These are phyloP conservation scores for Ambispora gerdemannii DNA, from an alignment of 192 early-diverging fungal genomes.

Conservation along the genomic window DNA sequence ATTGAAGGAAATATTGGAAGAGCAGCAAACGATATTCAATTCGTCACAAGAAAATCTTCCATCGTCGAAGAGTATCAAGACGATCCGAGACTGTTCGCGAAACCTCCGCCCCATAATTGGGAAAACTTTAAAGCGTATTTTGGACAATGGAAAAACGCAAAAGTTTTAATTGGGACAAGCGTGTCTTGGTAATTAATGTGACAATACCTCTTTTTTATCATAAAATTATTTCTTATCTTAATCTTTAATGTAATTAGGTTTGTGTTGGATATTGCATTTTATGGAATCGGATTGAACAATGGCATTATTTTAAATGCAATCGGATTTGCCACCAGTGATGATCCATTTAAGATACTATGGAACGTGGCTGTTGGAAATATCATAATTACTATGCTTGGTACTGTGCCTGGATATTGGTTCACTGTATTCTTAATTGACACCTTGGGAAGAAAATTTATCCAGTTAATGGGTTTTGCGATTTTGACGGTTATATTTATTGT, in stretches of 20 bases:
- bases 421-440: slow-evolving; percentile 84
- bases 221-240: too few relatives aligned
- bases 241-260: too few relatives aligned
- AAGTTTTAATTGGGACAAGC: slow-evolving; percentile 73
- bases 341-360: slow-evolving; percentile 45
- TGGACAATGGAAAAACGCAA: slow-evolving; percentile 73
- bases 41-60: slow-evolving; percentile 43
- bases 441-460: slow-evolving; percentile 90
- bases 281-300: slow-evolving; percentile 64
- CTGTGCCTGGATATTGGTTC: slow-evolving; percentile 96
- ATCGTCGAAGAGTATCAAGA: slow-evolving; percentile 39
- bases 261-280: slow-evolving; percentile 75
- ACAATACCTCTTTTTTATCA: too few relatives aligned
- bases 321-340: slow-evolving; percentile 48
- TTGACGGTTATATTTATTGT: slow-evolving; percentile 71
- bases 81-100: slow-evolving; percentile 20
- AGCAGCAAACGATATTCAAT: slow-evolving; percentile 44
- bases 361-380: slow-evolving; percentile 83
- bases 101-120: slow-evolving; percentile 44
- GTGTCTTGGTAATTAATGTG: slow-evolving; percentile 74
- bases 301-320: slow-evolving; percentile 70
- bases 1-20: slow-evolving; percentile 53
- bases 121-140: slow-evolving; percentile 72
- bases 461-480: slow-evolving; percentile 81
- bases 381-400: slow-evolving; percentile 82